Percentiles rank a stretch among this genome's conserved stretches.
These are phyloP conservation scores for Dichotomopilus funicola DNA, from an alignment of 2,329 filamentous ascomycete genomes.

Conservation along the genomic window DNA sequence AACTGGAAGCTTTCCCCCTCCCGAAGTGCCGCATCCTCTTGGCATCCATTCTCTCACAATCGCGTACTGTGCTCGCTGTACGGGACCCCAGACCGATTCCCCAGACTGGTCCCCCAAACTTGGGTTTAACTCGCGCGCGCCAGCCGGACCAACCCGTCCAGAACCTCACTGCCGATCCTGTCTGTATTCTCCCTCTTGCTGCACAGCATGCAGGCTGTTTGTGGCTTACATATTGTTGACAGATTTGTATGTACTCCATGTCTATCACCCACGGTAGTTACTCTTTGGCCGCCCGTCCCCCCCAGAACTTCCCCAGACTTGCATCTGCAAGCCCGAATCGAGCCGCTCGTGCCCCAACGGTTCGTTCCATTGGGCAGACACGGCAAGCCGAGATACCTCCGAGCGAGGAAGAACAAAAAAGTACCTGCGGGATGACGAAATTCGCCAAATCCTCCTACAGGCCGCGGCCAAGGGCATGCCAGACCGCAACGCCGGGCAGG, in stretches of 20 bases:
- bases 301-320: conserved; percentile 7
- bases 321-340: conserved; percentile 1
- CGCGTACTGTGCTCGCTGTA: too few species aligned
- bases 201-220: neutral
- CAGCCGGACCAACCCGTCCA: conserved; percentile 2
- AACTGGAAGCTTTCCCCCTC: neutral
- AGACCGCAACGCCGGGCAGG: neutral
- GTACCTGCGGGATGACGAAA: conserved; percentile 8
- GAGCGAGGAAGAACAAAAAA: neutral
- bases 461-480: neutral
- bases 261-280: conserved; percentile 4
- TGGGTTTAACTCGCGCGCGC: neutral
- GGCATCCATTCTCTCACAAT: too few species aligned
- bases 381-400: conserved; percentile 1
- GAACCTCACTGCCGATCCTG: conserved; percentile 6
- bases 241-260: neutral
- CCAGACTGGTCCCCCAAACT: too few species aligned
- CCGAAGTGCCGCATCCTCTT: too few species aligned
- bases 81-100: too few species aligned
- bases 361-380: neutral
- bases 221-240: neutral
- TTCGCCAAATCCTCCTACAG: neutral
- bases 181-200: neutral
- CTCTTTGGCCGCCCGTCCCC: neutral
- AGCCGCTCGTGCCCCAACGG: neutral